Evolutionary conservation across 345 rosid genomes (phyloP).

Genomic region (Eucalyptus regnans): DNA sequence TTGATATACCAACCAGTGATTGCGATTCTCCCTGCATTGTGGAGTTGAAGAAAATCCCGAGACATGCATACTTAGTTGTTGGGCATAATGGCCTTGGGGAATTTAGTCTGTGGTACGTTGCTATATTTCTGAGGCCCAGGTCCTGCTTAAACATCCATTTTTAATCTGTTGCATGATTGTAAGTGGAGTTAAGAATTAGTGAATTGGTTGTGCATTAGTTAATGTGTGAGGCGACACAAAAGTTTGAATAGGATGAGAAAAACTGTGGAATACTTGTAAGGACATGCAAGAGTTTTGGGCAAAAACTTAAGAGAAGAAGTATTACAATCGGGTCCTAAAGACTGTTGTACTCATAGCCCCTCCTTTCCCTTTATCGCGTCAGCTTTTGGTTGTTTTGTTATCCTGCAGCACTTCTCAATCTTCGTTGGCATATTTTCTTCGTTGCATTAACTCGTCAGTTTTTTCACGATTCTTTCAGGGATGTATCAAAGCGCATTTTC

Average conservation of each 20-base stretch:
- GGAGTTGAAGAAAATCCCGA: constrained; percentile 66
- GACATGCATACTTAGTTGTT: constrained; percentile 41
- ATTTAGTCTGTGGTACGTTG: constrained; percentile 68
- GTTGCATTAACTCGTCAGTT: neutral
- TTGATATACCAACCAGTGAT: constrained; percentile 25
- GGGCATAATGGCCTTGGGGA: constrained; percentile 77
- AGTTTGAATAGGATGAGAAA: neutral
- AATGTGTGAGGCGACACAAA: neutral
- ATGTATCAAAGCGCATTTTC: constrained; percentile 37
- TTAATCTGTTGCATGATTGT: neutral
- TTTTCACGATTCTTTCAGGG: constrained; percentile 30
- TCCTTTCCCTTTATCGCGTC: neutral
- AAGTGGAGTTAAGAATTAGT: neutral
- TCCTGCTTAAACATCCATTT: neutral
- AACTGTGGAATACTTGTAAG: neutral
- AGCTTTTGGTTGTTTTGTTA: neutral
- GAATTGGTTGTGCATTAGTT: neutral
- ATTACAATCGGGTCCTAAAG: neutral
- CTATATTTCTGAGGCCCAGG: neutral
- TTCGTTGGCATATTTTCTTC: neutral
- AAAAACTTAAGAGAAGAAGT: neutral
- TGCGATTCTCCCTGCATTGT: constrained; percentile 37
- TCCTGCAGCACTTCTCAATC: neutral
- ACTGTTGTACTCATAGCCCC: neutral
- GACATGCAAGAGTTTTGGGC: neutral